Evolutionary conservation across 2,329 filamentous ascomycete genomes (phyloP), one percentile per base, ranked within the genome.

Genomic region (Alternaria brassicae): DNA sequence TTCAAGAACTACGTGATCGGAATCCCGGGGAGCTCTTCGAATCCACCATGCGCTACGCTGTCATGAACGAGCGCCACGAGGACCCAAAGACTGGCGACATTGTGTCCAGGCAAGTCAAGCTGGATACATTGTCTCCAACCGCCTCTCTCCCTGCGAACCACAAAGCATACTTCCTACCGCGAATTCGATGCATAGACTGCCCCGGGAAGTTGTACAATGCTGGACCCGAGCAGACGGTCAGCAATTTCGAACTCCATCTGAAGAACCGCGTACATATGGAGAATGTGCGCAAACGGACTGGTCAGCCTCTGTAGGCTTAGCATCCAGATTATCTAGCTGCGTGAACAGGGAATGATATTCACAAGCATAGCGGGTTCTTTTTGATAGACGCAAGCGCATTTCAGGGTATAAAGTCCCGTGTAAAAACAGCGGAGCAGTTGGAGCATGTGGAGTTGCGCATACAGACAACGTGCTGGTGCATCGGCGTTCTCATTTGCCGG

Each of bases 191-290:
- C 77, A 87, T 90, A 45, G 95, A 99, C 77, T 98, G 95, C 75
- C 92, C 92, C 0, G 92, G 92, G 28, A 98, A 97, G 78, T 82
- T 97, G 10, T 99, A 99, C 78, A 97, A 93, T 0, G 92, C 93
- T 0, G 91, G 93, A 0, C 92, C 93, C 0, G 92, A 90, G 23
- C 90, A 86, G 75, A 93, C 92, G 2, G 91, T 94, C 5, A 89
- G 89, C 44, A 96, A 97, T 73, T 99, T 99, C 64, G 92, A 97
- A 79, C 88, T 96, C 1, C 95, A 99, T 80, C 82, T 98, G 48
- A 91, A 89, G 78, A 97, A 97, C 78, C 87, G 91, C 41, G 83
- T 85, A 52, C 95, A 99, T 54, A 70, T 69, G 61, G 63, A 65
- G 37, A 76, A 72, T 27, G 76, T 79, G 17, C 72, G 73, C n/a